These are phyloP conservation scores for Teratosphaeria pseudoeucalypti DNA, from an alignment of 2,329 filamentous ascomycete species.

Conservation along the genomic window DNA sequence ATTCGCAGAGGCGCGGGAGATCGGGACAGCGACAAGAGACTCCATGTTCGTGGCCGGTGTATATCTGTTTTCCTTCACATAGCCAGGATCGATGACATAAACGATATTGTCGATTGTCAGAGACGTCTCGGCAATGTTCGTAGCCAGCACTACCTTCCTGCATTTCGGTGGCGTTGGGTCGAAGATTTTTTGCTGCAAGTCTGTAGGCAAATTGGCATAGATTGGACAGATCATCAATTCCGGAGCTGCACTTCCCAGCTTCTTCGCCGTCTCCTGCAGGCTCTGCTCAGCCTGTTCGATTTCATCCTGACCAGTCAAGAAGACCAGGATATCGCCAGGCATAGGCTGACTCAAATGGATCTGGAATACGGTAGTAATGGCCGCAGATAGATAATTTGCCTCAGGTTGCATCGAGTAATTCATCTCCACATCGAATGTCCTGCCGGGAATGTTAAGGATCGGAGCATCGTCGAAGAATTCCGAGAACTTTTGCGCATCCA, in stretches of 20 bases:
- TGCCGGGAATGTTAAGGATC: slow-evolving; percentile 88
- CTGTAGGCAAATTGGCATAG: slow-evolving; percentile 84
- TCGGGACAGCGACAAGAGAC: slow-evolving; percentile 79
- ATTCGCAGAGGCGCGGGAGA: slow-evolving; percentile 82
- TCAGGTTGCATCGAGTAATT: slow-evolving; percentile 86
- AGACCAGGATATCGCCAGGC: slow-evolving; percentile 79
- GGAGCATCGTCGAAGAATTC: slow-evolving; percentile 86
- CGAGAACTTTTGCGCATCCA: slow-evolving; percentile 87
- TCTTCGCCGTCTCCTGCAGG: slow-evolving; percentile 74
- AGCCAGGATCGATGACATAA: slow-evolving; percentile 91
- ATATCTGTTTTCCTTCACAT: slow-evolving; percentile 91
- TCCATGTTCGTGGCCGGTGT: slow-evolving; percentile 89
- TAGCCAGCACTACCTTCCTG: slow-evolving; percentile 85
- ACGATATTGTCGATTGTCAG: slow-evolving; percentile 93
- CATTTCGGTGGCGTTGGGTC: slow-evolving; percentile 78
- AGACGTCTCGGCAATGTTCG: slow-evolving; percentile 94
- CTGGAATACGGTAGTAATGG: slow-evolving; percentile 88
- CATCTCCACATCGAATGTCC: slow-evolving; percentile 80
- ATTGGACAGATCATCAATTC: slow-evolving; percentile 89
- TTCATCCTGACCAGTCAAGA: slow-evolving; percentile 91
- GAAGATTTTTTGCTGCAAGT: slow-evolving; percentile 87
- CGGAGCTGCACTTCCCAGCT: slow-evolving; percentile 72
- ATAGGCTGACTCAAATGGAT: slow-evolving; percentile 78
- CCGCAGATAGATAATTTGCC: slow-evolving; percentile 84
- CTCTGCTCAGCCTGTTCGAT: slow-evolving; percentile 82